Conservation (phyloP, 2,329 filamentous ascomycete species). For the Botrytis aclada region DNA sequence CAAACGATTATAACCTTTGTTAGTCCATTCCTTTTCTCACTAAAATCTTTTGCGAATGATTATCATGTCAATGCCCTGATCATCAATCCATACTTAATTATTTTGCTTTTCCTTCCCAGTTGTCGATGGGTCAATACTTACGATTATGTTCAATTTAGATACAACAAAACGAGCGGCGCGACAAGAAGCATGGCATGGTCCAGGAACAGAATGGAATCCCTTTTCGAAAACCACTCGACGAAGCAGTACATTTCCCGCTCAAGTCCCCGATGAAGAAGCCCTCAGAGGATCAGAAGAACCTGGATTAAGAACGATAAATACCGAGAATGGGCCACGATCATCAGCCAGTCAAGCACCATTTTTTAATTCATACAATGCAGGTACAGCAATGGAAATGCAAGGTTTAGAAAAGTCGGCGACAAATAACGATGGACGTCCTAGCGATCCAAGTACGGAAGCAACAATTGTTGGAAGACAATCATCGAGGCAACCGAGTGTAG, state of each 20-base stretch:
- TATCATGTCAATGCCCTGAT: background rate
- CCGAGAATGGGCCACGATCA: conserved; percentile 27
- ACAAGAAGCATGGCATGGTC: conserved; percentile 36
- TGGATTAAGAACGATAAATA: conserved; percentile 24
- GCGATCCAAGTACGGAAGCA: conserved; percentile 24
- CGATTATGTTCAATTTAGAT: conserved; percentile 29
- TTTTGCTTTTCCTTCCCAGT: background rate
- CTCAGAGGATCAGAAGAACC: conserved; percentile 6
- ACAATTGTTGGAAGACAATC: conserved; percentile 23
- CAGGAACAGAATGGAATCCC: conserved; percentile 32
- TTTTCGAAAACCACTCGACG: conserved; percentile 31
- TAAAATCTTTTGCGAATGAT: background rate
- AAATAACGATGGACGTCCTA: conserved; percentile 19
- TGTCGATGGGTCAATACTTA: background rate
- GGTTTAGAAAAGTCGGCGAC: conserved; percentile 9
- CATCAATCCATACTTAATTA: background rate
- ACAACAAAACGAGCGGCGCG: conserved; percentile 33
- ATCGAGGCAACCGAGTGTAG: conserved; percentile 22
- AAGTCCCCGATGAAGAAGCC: conserved; percentile 19
- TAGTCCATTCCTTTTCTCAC: background rate
- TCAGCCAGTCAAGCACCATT: conserved; percentile 18
- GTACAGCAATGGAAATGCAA: conserved; percentile 24
- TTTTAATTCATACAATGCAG: background rate
- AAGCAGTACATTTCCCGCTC: conserved; percentile 20
- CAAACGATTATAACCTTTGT: conserved; percentile 10